A percentile compares a stretch with the other conserved stretches of the same genome.
These are phyloP conservation scores for Candida coquimbonensis DNA, from an alignment of 805 yeast species.

Conservation along the genomic window DNA sequence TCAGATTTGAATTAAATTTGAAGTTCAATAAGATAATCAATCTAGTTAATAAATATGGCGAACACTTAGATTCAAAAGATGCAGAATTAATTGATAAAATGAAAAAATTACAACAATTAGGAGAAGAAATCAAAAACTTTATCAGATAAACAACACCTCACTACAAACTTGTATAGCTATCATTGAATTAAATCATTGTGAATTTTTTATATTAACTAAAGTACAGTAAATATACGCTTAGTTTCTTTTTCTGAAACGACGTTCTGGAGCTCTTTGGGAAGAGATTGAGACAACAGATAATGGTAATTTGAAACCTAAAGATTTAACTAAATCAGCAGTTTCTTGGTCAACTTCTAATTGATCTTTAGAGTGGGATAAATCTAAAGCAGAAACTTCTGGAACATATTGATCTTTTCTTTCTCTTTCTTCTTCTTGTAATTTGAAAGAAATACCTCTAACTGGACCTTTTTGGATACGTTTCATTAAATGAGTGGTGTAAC, in stretches of 20 bases:
- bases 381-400: conserved; percentile 99
- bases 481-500: conserved; percentile 99
- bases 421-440: conserved; percentile 99
- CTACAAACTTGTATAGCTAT: not conserved
- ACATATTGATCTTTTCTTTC: conserved; percentile 99
- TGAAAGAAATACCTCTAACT: conserved; percentile 99
- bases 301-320: conserved; percentile 88
- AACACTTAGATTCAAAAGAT: conserved; percentile 27
- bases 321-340: conserved; percentile 90
- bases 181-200: conserved; percentile 1
- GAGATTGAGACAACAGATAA: conserved; percentile 80
- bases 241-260: conserved; percentile 91
- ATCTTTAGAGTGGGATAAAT: conserved; percentile 92
- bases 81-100: conserved; percentile 27
- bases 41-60: conserved; percentile 30
- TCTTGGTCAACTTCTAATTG: conserved; percentile 95
- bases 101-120: conserved; percentile 32
- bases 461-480: conserved; percentile 99
- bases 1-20: conserved; percentile 33
- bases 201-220: conserved; percentile 4
- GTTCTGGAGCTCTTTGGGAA: conserved; percentile 77
- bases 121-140: conserved; percentile 32
- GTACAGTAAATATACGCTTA: conserved; percentile 30
- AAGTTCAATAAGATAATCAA: conserved; percentile 33
- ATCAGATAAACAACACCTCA: conserved; percentile 16